These are phyloP conservation scores for Jacaranda mimosifolia DNA, from an alignment of 257 asterid species.

Conservation along the genomic window DNA sequence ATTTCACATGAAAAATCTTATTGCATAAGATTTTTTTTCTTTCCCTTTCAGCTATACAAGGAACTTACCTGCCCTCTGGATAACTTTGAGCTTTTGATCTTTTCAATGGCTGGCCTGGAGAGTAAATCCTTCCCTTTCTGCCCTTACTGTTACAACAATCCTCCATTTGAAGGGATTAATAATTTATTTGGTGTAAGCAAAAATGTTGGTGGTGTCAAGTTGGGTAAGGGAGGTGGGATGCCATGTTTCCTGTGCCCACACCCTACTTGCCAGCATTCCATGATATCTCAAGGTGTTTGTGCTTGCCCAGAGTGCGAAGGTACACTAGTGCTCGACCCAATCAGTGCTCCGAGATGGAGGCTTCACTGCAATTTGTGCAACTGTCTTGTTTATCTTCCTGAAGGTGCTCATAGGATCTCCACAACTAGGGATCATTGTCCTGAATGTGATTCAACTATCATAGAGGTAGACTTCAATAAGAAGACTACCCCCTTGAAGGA, in stretches of 20 bases:
- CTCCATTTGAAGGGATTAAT: slow-evolving; percentile 85
- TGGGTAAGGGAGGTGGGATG: slow-evolving; percentile 93
- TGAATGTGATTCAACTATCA: slow-evolving; percentile 84
- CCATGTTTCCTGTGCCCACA: slow-evolving; percentile 96
- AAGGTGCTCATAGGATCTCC: slow-evolving; percentile 87
- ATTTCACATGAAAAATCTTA: not conserved
- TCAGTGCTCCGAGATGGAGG: slow-evolving; percentile 93
- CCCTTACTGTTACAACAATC: slow-evolving; percentile 89
- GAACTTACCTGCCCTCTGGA: slow-evolving; percentile 93
- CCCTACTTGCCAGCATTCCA: slow-evolving; percentile 84
- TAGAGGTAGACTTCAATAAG: slow-evolving; percentile 92
- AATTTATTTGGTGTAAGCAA: slow-evolving; percentile 70
- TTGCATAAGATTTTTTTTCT: not conserved
- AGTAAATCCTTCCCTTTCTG: slow-evolving; percentile 88
- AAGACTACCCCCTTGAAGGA: slow-evolving; percentile 85
- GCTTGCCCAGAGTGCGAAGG: slow-evolving; percentile 97
- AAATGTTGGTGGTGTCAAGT: slow-evolving; percentile 50
- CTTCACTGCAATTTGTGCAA: slow-evolving; percentile 88
- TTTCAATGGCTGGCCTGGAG: slow-evolving; percentile 82
- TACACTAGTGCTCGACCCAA: slow-evolving; percentile 85
- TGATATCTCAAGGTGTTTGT: slow-evolving; percentile 87
- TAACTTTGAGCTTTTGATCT: slow-evolving; percentile 86
- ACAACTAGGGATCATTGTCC: slow-evolving; percentile 75
- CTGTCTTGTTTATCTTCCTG: slow-evolving; percentile 85
- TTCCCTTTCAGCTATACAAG: slow-evolving; percentile 78